These are phyloP conservation scores for Lophiotrema nucula DNA, from an alignment of 495 filamentous ascomycete genomes.

Conservation along the genomic window DNA sequence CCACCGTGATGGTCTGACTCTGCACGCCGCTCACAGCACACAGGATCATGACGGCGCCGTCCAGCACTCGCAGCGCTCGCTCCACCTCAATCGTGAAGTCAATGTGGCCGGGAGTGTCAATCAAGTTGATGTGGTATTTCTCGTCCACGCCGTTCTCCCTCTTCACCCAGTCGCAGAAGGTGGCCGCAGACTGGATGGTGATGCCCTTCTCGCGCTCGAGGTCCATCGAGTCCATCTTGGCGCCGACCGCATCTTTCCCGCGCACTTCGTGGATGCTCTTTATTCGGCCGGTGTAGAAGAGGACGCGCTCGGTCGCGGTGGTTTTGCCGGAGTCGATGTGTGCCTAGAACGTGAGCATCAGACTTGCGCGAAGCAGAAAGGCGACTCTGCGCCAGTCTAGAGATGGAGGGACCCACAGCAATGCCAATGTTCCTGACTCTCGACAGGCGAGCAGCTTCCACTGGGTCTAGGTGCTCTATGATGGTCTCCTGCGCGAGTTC, in stretches of 20 bases:
- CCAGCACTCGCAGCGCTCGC: conserved; percentile 89
- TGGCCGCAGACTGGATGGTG: conserved; percentile 97
- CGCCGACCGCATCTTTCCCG: conserved; percentile 90
- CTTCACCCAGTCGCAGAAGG: conserved; percentile 97
- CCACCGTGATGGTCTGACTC: conserved; percentile 96
- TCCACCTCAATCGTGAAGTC: conserved; percentile 99
- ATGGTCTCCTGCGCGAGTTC: conserved; percentile 64
- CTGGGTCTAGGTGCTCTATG: conserved; percentile 69
- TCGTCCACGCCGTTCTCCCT: conserved; percentile 69
- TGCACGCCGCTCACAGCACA: conserved; percentile 98
- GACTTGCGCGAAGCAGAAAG: no score
- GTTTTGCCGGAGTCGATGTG: conserved; percentile 99
- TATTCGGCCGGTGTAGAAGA: conserved; percentile 97
- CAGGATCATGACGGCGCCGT: conserved; percentile 97
- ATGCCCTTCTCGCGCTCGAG: conserved; percentile 97
- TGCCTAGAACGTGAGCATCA: conserved; percentile 54
- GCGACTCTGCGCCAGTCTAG: no score
- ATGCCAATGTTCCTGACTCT: conserved; percentile 96
- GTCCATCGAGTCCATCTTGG: conserved; percentile 99
- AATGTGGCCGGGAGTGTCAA: conserved; percentile 98
- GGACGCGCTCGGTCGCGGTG: conserved; percentile 92
- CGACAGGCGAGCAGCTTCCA: conserved; percentile 72
- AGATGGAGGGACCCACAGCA: conserved; percentile 60
- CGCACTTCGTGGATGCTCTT: conserved; percentile 97
- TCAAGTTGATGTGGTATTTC: conserved; percentile 96